phyloP scores from a whole-genome alignment of 1,284 basidiomycete genomes.

The Calocybe gambosa region DNA sequence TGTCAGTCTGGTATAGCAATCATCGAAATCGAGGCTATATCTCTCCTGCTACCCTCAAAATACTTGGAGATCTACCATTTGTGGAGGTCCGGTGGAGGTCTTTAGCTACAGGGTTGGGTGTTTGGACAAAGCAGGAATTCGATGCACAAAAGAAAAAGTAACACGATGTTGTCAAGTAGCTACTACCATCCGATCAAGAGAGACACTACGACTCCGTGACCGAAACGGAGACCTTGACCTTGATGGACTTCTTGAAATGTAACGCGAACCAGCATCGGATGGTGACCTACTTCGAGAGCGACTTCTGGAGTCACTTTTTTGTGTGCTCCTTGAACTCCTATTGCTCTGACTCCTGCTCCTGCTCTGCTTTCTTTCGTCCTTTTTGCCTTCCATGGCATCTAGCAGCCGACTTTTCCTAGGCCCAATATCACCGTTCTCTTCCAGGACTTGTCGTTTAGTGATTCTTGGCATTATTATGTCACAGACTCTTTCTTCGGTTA shows the following conservation, averaged over 20 bases:
- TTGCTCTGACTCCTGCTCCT: constrained; percentile 20
- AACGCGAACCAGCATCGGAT: constrained; percentile 47
- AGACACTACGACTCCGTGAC: constrained; percentile 56
- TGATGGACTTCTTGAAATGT: constrained; percentile 26
- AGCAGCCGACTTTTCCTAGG: constrained; percentile 77
- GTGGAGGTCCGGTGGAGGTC: constrained; percentile 63
- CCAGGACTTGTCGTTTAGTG: constrained; percentile 79
- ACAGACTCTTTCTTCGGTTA: constrained; percentile 90
- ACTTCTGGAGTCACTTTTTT: constrained; percentile 21
- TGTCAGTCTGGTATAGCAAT: constrained; percentile 70
- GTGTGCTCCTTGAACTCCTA: constrained; percentile 20
- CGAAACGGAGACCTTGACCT: constrained; percentile 42
- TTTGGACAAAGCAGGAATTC: constrained; percentile 55
- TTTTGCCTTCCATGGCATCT: constrained; percentile 74
- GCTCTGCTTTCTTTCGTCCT: constrained; percentile 31
- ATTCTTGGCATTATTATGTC: constrained; percentile 94
- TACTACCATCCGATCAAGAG: constrained; percentile 47
- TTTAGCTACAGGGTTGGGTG: constrained; percentile 53
- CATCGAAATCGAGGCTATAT: constrained; percentile 71
- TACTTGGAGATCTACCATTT: constrained; percentile 51
- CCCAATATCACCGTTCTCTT: constrained; percentile 87
- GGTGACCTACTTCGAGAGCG: constrained; percentile 29
- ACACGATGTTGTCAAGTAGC: constrained; percentile 9
- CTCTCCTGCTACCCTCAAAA: constrained; percentile 45
- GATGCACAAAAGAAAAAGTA: constrained; percentile 37